phyloP scores from a whole-genome alignment of 257 asterid genomes.

The Anisodus acutangulus region DNA sequence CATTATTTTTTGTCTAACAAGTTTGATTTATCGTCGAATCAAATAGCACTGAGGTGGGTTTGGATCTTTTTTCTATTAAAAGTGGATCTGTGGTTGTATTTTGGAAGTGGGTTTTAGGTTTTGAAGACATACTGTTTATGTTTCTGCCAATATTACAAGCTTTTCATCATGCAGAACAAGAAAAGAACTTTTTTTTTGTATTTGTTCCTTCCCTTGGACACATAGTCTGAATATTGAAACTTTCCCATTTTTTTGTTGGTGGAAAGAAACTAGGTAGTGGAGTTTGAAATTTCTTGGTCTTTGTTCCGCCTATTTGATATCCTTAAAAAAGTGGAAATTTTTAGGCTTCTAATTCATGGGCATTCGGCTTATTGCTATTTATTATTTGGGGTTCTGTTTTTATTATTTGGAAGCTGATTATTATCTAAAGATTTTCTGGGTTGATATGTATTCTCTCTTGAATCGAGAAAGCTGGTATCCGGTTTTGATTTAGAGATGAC shows the following conservation, averaged over 20 bases:
- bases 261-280: not conserved
- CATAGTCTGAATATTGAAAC: too few relatives aligned
- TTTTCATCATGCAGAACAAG: too few relatives aligned
- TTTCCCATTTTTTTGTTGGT: not conserved
- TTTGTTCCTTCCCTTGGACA: not conserved
- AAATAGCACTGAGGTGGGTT: not conserved
- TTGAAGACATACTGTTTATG: too few relatives aligned
- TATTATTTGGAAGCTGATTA: not conserved
- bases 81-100: not conserved
- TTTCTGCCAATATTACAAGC: too few relatives aligned
- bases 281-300: not conserved
- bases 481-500: not conserved
- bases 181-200: not conserved
- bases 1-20: not conserved
- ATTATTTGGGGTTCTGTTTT: not conserved
- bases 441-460: not conserved
- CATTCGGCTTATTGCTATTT: not conserved
- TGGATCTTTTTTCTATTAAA: not conserved
- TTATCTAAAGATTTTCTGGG: not conserved
- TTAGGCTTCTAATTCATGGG: not conserved
- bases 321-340: not conserved
- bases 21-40: not conserved
- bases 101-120: too few relatives aligned
- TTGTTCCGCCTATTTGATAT: not conserved
- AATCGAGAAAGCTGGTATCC: not conserved